Evolutionary conservation across 108 stramenopile genomes (phyloP).

Genomic region (Nannochloropsis salina): DNA sequence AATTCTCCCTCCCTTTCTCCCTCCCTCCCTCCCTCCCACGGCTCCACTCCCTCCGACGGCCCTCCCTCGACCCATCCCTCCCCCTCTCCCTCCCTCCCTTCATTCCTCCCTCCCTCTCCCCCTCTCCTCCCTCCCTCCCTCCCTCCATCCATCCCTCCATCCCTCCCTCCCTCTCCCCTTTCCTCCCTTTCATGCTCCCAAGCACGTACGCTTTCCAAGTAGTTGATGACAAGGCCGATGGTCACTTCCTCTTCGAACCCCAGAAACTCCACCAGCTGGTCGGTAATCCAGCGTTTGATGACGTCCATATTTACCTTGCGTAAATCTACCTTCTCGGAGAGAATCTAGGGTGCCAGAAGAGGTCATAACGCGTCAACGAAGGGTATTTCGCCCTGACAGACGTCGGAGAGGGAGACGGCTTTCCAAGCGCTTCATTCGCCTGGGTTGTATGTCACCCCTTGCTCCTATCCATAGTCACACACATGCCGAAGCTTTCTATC

Average conservation of each 20-base stretch:
- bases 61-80: neutral
- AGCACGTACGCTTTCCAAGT: neutral
- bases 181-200: neutral
- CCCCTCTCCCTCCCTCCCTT: neutral
- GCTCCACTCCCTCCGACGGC: neutral
- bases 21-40: neutral
- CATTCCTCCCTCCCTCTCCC: neutral
- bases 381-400: neutral
- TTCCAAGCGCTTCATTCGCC: neutral
- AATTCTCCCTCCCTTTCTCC: slow-evolving; percentile 4
- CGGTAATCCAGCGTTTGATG: slow-evolving; percentile 49
- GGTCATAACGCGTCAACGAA: neutral
- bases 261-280: slow-evolving; percentile 49
- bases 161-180: neutral
- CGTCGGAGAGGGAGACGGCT: neutral
- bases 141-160: neutral
- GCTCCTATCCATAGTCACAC: neutral
- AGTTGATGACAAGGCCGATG: slow-evolving; percentile 30
- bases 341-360: neutral
- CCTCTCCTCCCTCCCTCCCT: neutral
- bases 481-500: neutral
- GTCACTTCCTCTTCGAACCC: slow-evolving; percentile 59
- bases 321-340: slow-evolving; percentile 45
- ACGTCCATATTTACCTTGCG: slow-evolving; percentile 55
- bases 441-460: neutral